Evolutionary conservation across 495 filamentous ascomycete species (phyloP), one percentile per base, ranked within the genome.

Genomic region (Neurospora sublineolata): DNA sequence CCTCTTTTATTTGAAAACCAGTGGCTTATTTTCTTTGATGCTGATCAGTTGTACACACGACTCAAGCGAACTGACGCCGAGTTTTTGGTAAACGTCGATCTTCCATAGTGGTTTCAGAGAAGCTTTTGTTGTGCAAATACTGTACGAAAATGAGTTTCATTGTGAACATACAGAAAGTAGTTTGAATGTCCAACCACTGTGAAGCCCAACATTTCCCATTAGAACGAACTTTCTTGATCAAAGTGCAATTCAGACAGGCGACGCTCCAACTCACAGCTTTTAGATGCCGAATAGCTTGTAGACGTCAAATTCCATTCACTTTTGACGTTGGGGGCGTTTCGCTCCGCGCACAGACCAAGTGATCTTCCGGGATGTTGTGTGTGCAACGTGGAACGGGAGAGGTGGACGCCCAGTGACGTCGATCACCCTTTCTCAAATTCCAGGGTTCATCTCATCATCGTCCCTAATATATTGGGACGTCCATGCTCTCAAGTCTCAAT

Each of bases 331-430:
- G 52, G 12, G 52, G 52, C 52, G 27, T 33, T 33, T 36, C 12
- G 52, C 27, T 33, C 12, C 7, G 23, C 12, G 52, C 52, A 64
- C 52, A 33, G 52, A 33, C 52, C 52, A 64, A 18, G 27, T 64
- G 10, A 64, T 60, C 23, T 16, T n/a, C n/a, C n/a, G n/a, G n/a
- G n/a, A n/a, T n/a, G n/a, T n/a, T n/a, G n/a, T n/a, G n/a, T n/a
- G n/a, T n/a, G 71, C 52, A 18, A 60, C 52, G 12, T 30, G 52
- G 52, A 60, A 60, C 52, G 52, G 23, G 23, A 60, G 52, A 33
- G 46, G 27, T 64, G 52, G 69, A 71, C 39, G 60, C 23, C 37
- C 40, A 40, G 72, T 73, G 72, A 73, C 72, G 72, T 73, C 69
- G 72, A 73, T 71, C 60, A 67, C 38, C 14, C 69, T 38, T 41